These are phyloP conservation scores for Spinacia oleracea DNA, from an alignment of 179 eudicot genomes.

Conservation along the genomic window DNA sequence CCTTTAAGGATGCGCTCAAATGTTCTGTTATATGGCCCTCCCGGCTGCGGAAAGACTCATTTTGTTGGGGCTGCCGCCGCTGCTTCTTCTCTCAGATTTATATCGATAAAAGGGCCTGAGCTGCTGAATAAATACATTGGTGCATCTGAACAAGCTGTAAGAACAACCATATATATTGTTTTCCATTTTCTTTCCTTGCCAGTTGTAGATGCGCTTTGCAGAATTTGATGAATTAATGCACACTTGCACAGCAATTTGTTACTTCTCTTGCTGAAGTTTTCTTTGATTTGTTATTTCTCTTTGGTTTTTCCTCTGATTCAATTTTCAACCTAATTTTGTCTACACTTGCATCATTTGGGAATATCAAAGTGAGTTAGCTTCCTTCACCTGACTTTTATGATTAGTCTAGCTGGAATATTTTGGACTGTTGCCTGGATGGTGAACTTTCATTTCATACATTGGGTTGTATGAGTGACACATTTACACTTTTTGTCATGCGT, in stretches of 20 bases:
- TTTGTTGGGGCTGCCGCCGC: conserved; percentile 98
- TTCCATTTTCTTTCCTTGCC: background rate
- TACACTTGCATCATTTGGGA: background rate
- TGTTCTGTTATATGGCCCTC: conserved; percentile 94
- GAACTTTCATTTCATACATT: background rate
- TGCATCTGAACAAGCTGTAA: conserved; percentile 99
- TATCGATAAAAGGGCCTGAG: conserved; percentile 96
- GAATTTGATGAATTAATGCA: background rate
- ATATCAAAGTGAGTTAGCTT: background rate
- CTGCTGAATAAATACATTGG: conserved; percentile 95
- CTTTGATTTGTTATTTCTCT: background rate
- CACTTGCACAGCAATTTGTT: background rate
- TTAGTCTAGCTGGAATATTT: background rate
- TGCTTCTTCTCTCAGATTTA: conserved; percentile 88
- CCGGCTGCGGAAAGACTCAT: conserved; percentile 99
- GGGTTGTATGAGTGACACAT: background rate
- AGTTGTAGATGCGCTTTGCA: background rate
- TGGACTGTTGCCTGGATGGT: background rate
- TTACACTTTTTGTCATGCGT: background rate
- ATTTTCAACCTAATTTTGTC: background rate
- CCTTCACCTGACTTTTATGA: background rate
- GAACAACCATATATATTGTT: conserved; percentile 20
- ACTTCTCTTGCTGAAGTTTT: background rate
- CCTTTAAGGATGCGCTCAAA: conserved; percentile 89
- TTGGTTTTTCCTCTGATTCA: background rate